Percentiles rank a stretch among this genome's conserved stretches.
Evolutionary conservation across 352 stramenopile species (phyloP).

Genomic region (Phytophthora cactorum): DNA sequence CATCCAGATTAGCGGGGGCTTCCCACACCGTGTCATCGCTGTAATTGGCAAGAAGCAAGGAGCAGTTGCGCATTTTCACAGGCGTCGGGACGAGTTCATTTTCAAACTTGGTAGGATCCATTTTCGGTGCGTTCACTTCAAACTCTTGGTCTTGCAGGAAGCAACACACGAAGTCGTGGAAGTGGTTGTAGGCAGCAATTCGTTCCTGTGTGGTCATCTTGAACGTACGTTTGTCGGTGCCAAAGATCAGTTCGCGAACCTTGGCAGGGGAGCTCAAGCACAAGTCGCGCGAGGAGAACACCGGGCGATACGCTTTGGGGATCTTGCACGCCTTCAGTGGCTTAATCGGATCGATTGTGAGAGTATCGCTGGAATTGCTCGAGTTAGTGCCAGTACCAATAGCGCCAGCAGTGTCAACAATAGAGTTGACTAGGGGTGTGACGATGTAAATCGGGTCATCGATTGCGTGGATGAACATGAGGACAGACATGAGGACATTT

Average conservation of each 20-base stretch:
- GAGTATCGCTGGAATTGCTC: background rate
- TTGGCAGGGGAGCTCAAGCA: slow-evolving; percentile 21
- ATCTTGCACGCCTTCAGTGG: slow-evolving; percentile 20
- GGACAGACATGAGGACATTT: slow-evolving; percentile 21
- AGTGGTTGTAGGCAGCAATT: slow-evolving; percentile 27
- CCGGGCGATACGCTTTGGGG: slow-evolving; percentile 14
- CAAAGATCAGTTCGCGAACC: slow-evolving; percentile 30
- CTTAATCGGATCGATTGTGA: slow-evolving; percentile 20
- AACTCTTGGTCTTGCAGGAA: slow-evolving; percentile 30
- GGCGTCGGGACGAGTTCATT: slow-evolving; percentile 19
- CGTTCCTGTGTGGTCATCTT: slow-evolving; percentile 22
- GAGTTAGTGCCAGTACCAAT: slow-evolving; percentile 10
- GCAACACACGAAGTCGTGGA: slow-evolving; percentile 37
- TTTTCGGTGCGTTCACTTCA: slow-evolving; percentile 28
- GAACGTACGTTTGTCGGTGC: slow-evolving; percentile 18
- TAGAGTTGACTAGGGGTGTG: slow-evolving; percentile 27
- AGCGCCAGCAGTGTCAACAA: slow-evolving; percentile 21
- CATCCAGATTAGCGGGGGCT: slow-evolving; percentile 1
- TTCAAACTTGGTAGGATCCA: slow-evolving; percentile 18
- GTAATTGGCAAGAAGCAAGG: slow-evolving; percentile 18
- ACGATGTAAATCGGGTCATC: slow-evolving; percentile 35
- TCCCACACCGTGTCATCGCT: slow-evolving; percentile 20
- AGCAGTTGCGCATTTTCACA: slow-evolving; percentile 31
- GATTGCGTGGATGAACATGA: slow-evolving; percentile 35
- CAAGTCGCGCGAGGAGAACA: slow-evolving; percentile 31